These are phyloP conservation scores for Sclerotinia glacialis DNA, from an alignment of 2,329 filamentous ascomycete species.

Conservation along the genomic window DNA sequence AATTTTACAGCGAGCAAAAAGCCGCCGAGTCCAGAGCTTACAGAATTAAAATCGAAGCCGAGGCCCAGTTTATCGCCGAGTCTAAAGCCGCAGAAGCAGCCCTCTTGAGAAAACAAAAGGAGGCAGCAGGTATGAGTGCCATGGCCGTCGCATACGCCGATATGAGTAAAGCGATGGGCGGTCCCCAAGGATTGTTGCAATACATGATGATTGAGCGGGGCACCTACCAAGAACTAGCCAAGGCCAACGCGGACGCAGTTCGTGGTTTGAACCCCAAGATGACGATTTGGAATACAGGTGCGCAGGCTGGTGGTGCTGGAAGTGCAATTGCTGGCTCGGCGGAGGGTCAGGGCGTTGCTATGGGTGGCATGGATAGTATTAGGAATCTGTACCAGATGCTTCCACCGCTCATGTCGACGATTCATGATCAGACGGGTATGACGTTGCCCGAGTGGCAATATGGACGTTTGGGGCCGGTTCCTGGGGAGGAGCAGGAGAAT, in stretches of 20 bases:
- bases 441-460: slow-evolving; percentile 74
- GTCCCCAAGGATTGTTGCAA: slow-evolving; percentile 73
- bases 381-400: slow-evolving; percentile 77
- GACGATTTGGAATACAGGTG: slow-evolving; percentile 82
- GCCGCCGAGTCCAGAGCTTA: slow-evolving; percentile 52
- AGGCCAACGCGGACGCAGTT: slow-evolving; percentile 74
- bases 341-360: slow-evolving; percentile 42
- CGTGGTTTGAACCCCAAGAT: slow-evolving; percentile 83
- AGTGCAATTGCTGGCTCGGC: not conserved
- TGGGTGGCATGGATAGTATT: slow-evolving; percentile 62
- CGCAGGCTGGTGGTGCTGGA: slow-evolving; percentile 41
- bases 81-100: slow-evolving; percentile 55
- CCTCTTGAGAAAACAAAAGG: slow-evolving; percentile 61
- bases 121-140: slow-evolving; percentile 72
- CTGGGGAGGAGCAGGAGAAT: slow-evolving; percentile 29
- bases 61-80: slow-evolving; percentile 42
- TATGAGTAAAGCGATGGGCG: slow-evolving; percentile 70
- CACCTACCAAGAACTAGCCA: slow-evolving; percentile 72
- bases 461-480: slow-evolving; percentile 44
- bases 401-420: slow-evolving; percentile 78
- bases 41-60: slow-evolving; percentile 45
- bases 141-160: slow-evolving; percentile 79
- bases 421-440: slow-evolving; percentile 86
- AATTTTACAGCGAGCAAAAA: slow-evolving; percentile 48
- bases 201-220: slow-evolving; percentile 86